Base-by-base conservation (phyloP, 116 monocot species). In the Posidonia oceanica region DNA sequence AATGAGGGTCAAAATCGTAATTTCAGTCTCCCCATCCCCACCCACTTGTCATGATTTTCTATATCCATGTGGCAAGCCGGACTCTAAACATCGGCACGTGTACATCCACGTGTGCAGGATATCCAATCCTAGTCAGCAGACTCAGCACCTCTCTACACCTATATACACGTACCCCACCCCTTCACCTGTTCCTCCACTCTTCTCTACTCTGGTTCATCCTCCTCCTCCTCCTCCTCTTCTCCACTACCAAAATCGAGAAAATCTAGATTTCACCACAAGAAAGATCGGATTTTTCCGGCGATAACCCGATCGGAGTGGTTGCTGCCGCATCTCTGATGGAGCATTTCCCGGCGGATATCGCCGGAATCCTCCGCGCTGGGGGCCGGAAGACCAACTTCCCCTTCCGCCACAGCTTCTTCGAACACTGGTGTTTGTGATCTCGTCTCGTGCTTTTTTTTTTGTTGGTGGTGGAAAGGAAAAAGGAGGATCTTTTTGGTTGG, bases 351-450 rank as follows among this genome's bases (percentile, higher is more conserved):
- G 61, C 61, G 14, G 61, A 61, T 61, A 61, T 61, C 29, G 61
- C 61, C 61, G 61, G 61, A 1, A 12, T 61, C 36, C 61, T 61
- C 61, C 61, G 61, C 36, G 13, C 14, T 13, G 61, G 12, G 3
- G 29, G 61, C 36, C 21, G 36, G 61, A 61, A 61, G 36, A 36
- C 61, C 12, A 15, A 22, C 14, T 61, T 61, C 14, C 61, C 61
- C 36, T 36, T 61, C 14, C 61, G 61, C 13, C 61, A 61, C 61
- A 61, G 36, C 61, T 61, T 61, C 61, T 61, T 61, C 1, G 61
- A 61, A 61, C 7, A 29, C 36, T 3, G 36, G 61, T 22, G 14
- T 10, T 61, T 61, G 36, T 36, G 61, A 61, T 36, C 36, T 61
- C 21, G 61, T 29, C 21, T 12, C 36, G 12, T 61, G 61, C 18